Evolutionary conservation across 2,329 filamentous ascomycete genomes (phyloP).

Genomic region (Alternaria alternata): DNA sequence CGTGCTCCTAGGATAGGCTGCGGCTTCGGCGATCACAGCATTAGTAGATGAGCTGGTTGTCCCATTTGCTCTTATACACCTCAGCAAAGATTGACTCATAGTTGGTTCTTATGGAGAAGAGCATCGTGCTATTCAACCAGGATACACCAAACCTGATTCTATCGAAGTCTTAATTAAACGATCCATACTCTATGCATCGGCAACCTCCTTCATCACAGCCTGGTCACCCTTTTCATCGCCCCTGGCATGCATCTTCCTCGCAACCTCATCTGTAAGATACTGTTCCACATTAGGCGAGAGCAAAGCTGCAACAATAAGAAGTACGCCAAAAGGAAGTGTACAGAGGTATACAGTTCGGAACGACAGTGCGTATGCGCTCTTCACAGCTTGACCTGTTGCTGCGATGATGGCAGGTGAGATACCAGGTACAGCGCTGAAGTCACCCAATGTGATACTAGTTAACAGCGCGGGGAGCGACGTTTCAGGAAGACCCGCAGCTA

Average conservation of each 20-base stretch:
- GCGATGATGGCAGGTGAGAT: constrained; percentile 37
- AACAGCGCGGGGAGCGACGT: constrained; percentile 33
- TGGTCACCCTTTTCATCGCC: constrained; percentile 19
- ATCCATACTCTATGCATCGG: constrained; percentile 10
- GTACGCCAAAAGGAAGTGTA: constrained; percentile 47
- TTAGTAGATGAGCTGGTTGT: background rate
- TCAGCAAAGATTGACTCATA: background rate
- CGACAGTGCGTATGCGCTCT: constrained; percentile 54
- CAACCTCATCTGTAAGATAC: constrained; percentile 55
- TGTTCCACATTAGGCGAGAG: constrained; percentile 56
- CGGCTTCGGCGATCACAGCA: background rate
- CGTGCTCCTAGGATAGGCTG: background rate
- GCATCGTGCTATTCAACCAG: background rate
- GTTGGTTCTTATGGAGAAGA: background rate
- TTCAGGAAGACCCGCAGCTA: constrained; percentile 34
- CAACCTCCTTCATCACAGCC: constrained; percentile 24
- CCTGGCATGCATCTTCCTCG: constrained; percentile 52
- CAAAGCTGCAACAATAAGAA: constrained; percentile 50
- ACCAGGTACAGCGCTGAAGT: constrained; percentile 37
- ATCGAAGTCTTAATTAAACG: background rate
- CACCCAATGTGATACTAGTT: constrained; percentile 30
- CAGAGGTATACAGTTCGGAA: constrained; percentile 58
- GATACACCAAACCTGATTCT: background rate
- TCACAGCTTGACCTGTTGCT: constrained; percentile 46
- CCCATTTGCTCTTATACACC: background rate